Evolutionary conservation across 2,329 filamentous ascomycete genomes (phyloP).

Genomic region (Nannizzia gypsea): DNA sequence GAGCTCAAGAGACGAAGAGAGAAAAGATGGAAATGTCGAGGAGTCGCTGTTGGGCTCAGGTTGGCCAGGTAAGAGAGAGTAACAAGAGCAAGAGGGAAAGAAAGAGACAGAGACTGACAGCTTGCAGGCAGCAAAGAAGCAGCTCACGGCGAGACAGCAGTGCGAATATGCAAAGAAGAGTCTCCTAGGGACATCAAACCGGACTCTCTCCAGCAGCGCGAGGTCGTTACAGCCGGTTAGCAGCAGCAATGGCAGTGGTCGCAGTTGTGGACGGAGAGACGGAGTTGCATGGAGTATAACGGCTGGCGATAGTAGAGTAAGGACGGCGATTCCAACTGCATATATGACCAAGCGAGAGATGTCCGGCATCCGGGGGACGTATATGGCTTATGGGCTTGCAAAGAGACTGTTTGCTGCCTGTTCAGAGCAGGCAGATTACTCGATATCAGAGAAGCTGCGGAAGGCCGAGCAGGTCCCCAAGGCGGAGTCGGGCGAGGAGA

Average conservation of each 20-base stretch:
- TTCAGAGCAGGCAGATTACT: conserved; percentile 61
- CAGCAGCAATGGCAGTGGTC: no score
- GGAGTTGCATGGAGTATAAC: no score
- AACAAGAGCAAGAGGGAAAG: no score
- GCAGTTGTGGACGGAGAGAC: neutral
- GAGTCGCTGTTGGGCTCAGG: neutral
- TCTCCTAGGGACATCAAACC: neutral
- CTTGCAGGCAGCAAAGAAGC: neutral
- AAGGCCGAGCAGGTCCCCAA: conserved; percentile 52
- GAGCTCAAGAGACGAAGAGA: no score
- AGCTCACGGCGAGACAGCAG: neutral
- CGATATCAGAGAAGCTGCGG: conserved; percentile 57
- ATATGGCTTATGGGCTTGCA: conserved; percentile 68
- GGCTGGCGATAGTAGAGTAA: no score
- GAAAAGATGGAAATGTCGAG: neutral
- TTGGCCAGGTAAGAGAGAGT: neutral
- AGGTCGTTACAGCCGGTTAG: no score
- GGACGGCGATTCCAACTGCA: no score
- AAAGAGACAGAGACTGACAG: neutral
- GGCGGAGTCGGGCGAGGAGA: conserved; percentile 66
- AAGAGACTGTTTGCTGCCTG: conserved; percentile 69
- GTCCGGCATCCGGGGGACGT: conserved; percentile 42
- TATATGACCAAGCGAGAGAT: neutral
- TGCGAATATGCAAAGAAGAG: neutral
- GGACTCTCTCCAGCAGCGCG: neutral